phyloP scores from a whole-genome alignment of 805 yeast genomes.

The Wickerhamiella azyma region DNA sequence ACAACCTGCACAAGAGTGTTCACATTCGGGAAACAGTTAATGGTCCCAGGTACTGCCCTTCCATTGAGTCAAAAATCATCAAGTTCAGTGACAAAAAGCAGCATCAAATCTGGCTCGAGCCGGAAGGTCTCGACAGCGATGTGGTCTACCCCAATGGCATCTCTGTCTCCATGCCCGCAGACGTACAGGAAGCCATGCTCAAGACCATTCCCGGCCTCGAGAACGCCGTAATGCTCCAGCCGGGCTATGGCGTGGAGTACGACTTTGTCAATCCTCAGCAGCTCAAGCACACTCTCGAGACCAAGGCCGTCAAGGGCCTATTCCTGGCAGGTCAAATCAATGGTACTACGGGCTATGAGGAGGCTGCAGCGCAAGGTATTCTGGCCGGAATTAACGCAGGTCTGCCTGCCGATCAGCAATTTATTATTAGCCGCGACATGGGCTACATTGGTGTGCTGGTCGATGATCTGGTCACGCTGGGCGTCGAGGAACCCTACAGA shows the following conservation, averaged over 20 bases:
- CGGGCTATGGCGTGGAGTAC: constrained; percentile 98
- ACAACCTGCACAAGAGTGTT: constrained; percentile 66
- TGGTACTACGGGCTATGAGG: constrained; percentile 98
- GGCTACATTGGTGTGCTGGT: constrained; percentile 87
- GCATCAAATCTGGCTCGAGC: constrained; percentile 90
- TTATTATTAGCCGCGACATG: constrained; percentile 57
- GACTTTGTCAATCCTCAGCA: constrained; percentile 94
- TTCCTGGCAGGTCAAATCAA: constrained; percentile 94
- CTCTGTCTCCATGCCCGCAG: constrained; percentile 91
- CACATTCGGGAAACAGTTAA: constrained; percentile 89
- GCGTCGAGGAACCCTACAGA: constrained; percentile 92
- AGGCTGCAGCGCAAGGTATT: constrained; percentile 94
- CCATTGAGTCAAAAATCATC: constrained; percentile 78
- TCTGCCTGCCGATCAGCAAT: constrained; percentile 33
- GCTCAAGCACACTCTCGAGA: constrained; percentile 60
- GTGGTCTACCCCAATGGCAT: constrained; percentile 95
- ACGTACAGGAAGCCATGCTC: constrained; percentile 65
- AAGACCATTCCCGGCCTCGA: constrained; percentile 77
- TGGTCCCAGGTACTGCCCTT: constrained; percentile 97
- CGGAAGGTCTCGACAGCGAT: constrained; percentile 81
- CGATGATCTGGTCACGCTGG: constrained; percentile 88
- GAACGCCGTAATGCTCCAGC: constrained; percentile 75
- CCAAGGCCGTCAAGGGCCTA: constrained; percentile 63
- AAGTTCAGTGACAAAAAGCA: constrained; percentile 61
- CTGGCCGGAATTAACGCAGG: constrained; percentile 96